Base-by-base conservation (phyloP, 148 eudicot species). In the Vaccinium darrowii region DNA sequence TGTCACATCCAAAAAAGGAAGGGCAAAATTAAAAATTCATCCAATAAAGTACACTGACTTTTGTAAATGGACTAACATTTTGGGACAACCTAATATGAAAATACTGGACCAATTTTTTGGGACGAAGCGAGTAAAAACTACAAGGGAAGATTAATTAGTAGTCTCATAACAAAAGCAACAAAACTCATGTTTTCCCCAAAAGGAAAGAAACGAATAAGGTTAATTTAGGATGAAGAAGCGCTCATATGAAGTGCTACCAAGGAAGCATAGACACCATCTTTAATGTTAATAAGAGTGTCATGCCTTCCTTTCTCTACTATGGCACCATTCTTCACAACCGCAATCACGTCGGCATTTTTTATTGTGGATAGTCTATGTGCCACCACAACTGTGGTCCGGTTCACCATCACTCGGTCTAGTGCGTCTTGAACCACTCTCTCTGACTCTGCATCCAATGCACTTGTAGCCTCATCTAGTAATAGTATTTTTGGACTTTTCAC, bases 391-490 rank as follows among this genome's bases (percentile, higher is more conserved):
- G 97, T 94, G 7, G 95, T 94, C n/a, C 97, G 86, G 78, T 91
- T 85, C 85, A 92, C 90, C 92, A 94, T 90, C 33, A 91, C 91
- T 75, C 86, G 75, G 23, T 92, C 95, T 60, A 94, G 84, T 50
- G 97, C 97, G 51, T 92, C 92, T 81, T 94, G 95, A 63, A 94
- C 97, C 71, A 94, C 88, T 76, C 86, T 91, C 84, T 94, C 97
- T 5, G 91, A 94, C 63, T 94, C 94, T 0, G 94, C 90, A 85
- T 94, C 98, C 69, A 94, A 88, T 27, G 98, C 98, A 79, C 95
- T 94, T 12, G 98, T 94, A 3, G 98, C 98, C 89, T 94, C 98
- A 63, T 94, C 98, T 16, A 94, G 39, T 4, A 94, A 81, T 0
- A 94, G 90, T 88, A 94, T 90, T 81, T 83, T 91, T 1, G 92